Percentiles rank a stretch among this genome's conserved stretches.
These are phyloP conservation scores for Blastocystis sp. DNA, from an alignment of 352 stramenopile species.

Conservation along the genomic window DNA sequence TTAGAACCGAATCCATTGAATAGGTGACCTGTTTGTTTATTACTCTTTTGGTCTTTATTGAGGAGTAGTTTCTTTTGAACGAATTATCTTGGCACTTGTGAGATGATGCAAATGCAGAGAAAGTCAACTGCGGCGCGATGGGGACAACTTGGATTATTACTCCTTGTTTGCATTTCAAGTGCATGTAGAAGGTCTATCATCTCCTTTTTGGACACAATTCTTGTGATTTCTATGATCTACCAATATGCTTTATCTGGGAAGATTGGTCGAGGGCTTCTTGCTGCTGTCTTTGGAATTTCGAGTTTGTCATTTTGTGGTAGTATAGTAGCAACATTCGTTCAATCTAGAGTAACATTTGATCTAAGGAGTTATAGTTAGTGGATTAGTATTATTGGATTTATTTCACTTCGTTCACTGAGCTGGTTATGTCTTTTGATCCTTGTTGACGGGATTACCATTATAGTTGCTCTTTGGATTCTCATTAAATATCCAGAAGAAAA, in stretches of 20 bases:
- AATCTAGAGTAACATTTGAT: not conserved
- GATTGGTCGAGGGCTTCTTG: not conserved
- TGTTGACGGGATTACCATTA: not conserved
- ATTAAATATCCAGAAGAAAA: not conserved
- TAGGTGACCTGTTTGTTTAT: too few species aligned
- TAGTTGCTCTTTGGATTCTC: not conserved
- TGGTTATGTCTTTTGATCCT: not conserved
- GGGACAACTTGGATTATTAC: not conserved
- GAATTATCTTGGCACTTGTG: too few species aligned
- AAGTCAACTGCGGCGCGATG: too few species aligned
- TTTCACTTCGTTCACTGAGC: not conserved
- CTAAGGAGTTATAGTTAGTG: not conserved
- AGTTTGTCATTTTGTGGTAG: not conserved
- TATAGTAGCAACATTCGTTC: slow-evolving; percentile 6
- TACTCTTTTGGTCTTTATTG: too few species aligned
- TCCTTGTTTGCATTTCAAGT: not conserved
- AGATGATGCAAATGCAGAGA: too few species aligned
- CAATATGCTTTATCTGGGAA: not conserved
- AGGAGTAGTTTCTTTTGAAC: too few species aligned
- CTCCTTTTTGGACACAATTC: not conserved
- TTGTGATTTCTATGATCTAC: not conserved
- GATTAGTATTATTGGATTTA: not conserved
- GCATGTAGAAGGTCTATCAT: slow-evolving; percentile 1
- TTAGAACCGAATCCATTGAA: too few species aligned
- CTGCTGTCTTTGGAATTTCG: not conserved